These are phyloP conservation scores for Phoma sp. DNA, from an alignment of 2,329 filamentous ascomycete genomes.

Conservation along the genomic window DNA sequence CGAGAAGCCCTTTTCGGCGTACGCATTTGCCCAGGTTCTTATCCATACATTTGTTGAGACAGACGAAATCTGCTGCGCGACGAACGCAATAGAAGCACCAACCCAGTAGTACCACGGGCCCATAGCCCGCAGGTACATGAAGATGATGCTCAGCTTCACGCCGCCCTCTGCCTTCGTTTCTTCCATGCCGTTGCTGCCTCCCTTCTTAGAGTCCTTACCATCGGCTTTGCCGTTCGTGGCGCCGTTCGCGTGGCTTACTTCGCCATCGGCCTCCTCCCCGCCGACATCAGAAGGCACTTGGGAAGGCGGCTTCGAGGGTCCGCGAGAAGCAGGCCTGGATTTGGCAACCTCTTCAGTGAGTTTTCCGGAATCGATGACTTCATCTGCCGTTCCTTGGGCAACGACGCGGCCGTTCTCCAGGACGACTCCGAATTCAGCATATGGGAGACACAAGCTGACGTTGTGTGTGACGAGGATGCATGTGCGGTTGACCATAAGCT, in stretches of 20 bases:
- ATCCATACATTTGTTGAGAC: conserved; percentile 96
- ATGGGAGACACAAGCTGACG: conserved; percentile 81
- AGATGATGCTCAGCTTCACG: conserved; percentile 85
- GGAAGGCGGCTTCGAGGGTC: conserved; percentile 76
- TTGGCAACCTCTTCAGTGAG: conserved; percentile 85
- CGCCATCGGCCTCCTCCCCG: conserved; percentile 33
- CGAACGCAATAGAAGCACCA: conserved; percentile 75
- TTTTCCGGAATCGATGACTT: conserved; percentile 85
- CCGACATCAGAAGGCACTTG: conserved; percentile 76
- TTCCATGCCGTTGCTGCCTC: conserved; percentile 55
- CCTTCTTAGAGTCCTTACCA: conserved; percentile 50
- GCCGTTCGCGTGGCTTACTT: conserved; percentile 55
- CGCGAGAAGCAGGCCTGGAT: conserved; percentile 72
- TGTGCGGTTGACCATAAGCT: conserved; percentile 85
- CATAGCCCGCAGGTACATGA: conserved; percentile 87
- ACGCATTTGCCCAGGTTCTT: conserved; percentile 91
- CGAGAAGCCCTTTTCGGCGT: conserved; percentile 59
- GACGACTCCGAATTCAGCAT: conserved; percentile 79
- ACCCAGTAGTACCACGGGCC: conserved; percentile 97
- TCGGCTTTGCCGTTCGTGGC: conserved; percentile 55
- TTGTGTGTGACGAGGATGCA: conserved; percentile 98
- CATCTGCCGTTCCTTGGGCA: conserved; percentile 75
- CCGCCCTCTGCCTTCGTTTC: conserved; percentile 85
- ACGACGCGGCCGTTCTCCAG: conserved; percentile 85
- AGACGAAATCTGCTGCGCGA: conserved; percentile 80